Conservation (phyloP, 352 stramenopile genomes). For the Phytophthora lateralis region DNA sequence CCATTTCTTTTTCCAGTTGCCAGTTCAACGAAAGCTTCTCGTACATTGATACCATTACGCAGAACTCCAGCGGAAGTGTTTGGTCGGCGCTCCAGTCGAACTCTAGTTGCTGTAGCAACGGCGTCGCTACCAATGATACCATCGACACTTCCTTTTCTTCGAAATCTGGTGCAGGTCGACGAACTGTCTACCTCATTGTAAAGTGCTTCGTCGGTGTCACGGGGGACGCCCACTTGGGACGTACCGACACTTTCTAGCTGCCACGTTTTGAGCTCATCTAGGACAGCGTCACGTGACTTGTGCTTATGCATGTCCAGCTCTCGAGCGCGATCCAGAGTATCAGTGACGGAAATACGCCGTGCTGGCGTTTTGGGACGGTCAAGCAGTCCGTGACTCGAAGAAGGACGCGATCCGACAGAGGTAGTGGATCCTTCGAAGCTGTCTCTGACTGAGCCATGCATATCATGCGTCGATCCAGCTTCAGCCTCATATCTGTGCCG, state of each 20-base stretch:
- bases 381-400: slow-evolving; percentile 19
- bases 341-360: slow-evolving; percentile 73
- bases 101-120: slow-evolving; percentile 4
- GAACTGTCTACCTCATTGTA: slow-evolving; percentile 10
- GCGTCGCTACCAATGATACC: slow-evolving; percentile 4
- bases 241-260: slow-evolving; percentile 58
- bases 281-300: slow-evolving; percentile 67
- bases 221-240: slow-evolving; percentile 44
- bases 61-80: slow-evolving; percentile 61
- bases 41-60: slow-evolving; percentile 40
- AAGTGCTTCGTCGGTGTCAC: slow-evolving; percentile 30
- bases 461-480: slow-evolving; percentile 17
- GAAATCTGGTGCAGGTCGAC: slow-evolving; percentile 10
- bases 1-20: slow-evolving; percentile 4
- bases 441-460: not conserved
- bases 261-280: slow-evolving; percentile 72
- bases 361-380: slow-evolving; percentile 63
- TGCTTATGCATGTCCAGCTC: slow-evolving; percentile 67
- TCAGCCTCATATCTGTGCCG: slow-evolving; percentile 73
- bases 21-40: slow-evolving; percentile 64
- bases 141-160: slow-evolving; percentile 37
- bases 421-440: slow-evolving; percentile 1
- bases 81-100: slow-evolving; percentile 39
- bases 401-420: slow-evolving; percentile 9
- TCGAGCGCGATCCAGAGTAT: slow-evolving; percentile 72